phyloP scores from a whole-genome alignment of 768 basidiomycete genomes.

The Coprinopsis strossmayeri region DNA sequence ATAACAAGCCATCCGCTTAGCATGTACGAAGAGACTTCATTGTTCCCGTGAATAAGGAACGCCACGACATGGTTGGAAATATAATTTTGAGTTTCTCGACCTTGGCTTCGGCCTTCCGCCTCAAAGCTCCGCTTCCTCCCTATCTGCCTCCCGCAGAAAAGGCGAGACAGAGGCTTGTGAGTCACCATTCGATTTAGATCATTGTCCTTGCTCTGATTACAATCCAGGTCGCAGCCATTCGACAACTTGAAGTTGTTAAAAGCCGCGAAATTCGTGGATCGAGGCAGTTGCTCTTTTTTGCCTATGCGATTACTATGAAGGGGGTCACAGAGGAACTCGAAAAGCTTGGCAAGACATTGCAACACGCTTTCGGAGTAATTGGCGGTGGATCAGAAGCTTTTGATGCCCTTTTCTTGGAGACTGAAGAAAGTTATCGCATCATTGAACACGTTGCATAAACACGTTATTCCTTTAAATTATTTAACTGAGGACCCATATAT shows the following conservation, averaged over 20 bases:
- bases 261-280: slow-evolving; percentile 77
- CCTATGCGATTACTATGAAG: slow-evolving; percentile 91
- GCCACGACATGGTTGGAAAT: slow-evolving; percentile 93
- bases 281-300: slow-evolving; percentile 85
- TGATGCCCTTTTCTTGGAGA: slow-evolving; percentile 60
- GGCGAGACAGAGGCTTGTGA: slow-evolving; percentile 70
- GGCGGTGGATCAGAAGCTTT: slow-evolving; percentile 79
- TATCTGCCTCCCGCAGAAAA: slow-evolving; percentile 92
- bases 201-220: background rate
- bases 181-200: slow-evolving; percentile 13
- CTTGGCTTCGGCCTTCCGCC: slow-evolving; percentile 69
- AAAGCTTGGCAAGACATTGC: slow-evolving; percentile 69
- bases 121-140: slow-evolving; percentile 92
- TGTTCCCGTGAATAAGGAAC: slow-evolving; percentile 80
- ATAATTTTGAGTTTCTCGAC: slow-evolving; percentile 86
- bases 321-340: slow-evolving; percentile 90
- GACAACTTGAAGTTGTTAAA: slow-evolving; percentile 82
- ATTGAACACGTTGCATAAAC: slow-evolving; percentile 19
- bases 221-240: slow-evolving; percentile 70
- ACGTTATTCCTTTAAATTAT: background rate
- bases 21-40: slow-evolving; percentile 84
- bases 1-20: slow-evolving; percentile 29
- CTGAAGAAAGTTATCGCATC: slow-evolving; percentile 16
- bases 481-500: too few species aligned
- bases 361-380: slow-evolving; percentile 90